Conservation (phyloP, 257 asterid genomes). For the Leonotis leonurus region DNA sequence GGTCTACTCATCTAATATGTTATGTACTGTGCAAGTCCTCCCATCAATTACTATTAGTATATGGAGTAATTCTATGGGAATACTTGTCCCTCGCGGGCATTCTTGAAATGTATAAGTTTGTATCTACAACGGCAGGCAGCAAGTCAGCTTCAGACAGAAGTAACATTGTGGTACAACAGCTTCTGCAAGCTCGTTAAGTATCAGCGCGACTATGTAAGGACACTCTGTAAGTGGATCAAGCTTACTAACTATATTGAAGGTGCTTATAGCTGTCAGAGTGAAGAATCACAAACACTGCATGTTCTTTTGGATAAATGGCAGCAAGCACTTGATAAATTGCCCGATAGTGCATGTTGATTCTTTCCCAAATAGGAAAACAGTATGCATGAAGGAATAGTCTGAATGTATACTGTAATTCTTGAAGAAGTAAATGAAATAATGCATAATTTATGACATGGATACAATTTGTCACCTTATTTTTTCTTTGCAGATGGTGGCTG, state of each 20-base stretch:
- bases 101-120: too few relatives aligned
- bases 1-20: not conserved
- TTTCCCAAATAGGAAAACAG: too few relatives aligned
- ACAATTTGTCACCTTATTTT: not conserved
- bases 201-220: slow-evolving; percentile 55
- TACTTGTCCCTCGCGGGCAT: too few relatives aligned
- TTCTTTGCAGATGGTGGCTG: slow-evolving; percentile 52
- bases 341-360: slow-evolving; percentile 53
- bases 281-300: slow-evolving; percentile 32
- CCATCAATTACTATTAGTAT: too few relatives aligned
- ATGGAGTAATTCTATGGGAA: too few relatives aligned
- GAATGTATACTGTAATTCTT: too few relatives aligned
- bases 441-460: not conserved
- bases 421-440: too few relatives aligned
- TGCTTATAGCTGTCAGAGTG: slow-evolving; percentile 10
- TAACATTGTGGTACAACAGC: slow-evolving; percentile 58
- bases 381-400: too few relatives aligned
- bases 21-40: not conserved
- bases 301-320: slow-evolving; percentile 48
- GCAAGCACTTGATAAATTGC: slow-evolving; percentile 47
- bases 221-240: slow-evolving; percentile 53
- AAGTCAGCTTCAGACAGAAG: slow-evolving; percentile 70
- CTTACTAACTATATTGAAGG: slow-evolving; percentile 38
- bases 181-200: slow-evolving; percentile 55
- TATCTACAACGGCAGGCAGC: slow-evolving; percentile 58